Evolutionary conservation across 2,329 filamentous ascomycete species (phyloP), one percentile per base, ranked within the genome.

Genomic region (Fusarium papillatum): DNA sequence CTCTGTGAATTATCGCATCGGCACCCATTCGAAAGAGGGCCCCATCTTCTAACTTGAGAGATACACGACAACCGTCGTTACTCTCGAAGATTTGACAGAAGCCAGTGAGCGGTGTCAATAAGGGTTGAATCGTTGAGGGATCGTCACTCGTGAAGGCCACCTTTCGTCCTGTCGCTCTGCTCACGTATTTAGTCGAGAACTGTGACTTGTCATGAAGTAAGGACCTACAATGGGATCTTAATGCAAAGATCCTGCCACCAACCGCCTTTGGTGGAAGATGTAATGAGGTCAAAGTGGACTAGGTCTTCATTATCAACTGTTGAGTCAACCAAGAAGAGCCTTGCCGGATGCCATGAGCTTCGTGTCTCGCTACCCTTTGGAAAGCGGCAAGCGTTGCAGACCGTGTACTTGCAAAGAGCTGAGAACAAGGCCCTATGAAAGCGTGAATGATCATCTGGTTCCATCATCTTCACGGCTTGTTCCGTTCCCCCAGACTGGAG

Each of bases 301-400:
- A 50, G 8, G 22, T 50, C 46, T 5, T 26, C 22, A 14, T 16
- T 14, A 5, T 50, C 22, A 50, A 50, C 11, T 7, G 4, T 46
- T 3, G n/a, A 24, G n/a, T 24, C 43, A 5, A 14, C n/a, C 3
- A 46, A 22, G 7, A 46, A 46, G 11, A 24, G 13, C 14, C 43
- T 46, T 24, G 46, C 14, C 7, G 16, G 16, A 11, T 50, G 24
- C 46, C 46, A 50, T 10, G 16, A 50, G 16, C 14, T 10, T 17
- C 14, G 4, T 2, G 22, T 10, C 7, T 10, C 24, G 16, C 4
- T 24, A 50, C 16, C 14, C 4, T 1, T 1, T 2, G 46, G 16
- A 3, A 24, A 10, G 10, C 11, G 8, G 10, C 24, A 50, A 1
- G 46, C 26, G 7, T 50, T 10, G 46, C 24, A 50, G 22, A 3